Evolutionary conservation across 2,329 filamentous ascomycete species (phyloP), one percentile per base, ranked within the genome.

Genomic region (Neurospora crassa): DNA sequence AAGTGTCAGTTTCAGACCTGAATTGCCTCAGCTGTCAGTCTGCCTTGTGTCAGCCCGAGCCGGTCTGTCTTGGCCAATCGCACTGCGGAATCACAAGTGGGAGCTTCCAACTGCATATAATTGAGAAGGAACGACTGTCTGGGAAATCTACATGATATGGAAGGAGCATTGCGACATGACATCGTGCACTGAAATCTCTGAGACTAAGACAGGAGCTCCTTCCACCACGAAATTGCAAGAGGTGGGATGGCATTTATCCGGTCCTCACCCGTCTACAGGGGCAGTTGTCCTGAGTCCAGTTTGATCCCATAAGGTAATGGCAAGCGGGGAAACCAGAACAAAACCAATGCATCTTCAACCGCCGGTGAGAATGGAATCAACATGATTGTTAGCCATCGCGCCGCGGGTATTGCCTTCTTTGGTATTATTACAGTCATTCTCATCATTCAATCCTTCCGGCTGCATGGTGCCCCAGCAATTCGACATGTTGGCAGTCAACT

Each of bases 321-420:
- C 53, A 34, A 59, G 16, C 1, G 14, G 29, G 1, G 24, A 24
- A 12, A 59, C 10, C 40, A 59, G 24, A 59, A 16, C 7, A 1
- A 59, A 34, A 63, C 24, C 24, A 34, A 24, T 4, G 6, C 24
- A 63, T 63, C 24, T 63, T 63, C 53, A 18, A 63, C 14, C 24
- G 53, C 53, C 7, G 6, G 53, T 34, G 7, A 34, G 53, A 34
- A 18, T 34, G 53, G 3, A 63, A 18, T 40, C 69, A 67, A 20
- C 67, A 74, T 74, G 73, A 70, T 71, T 4, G 59, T 67, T 20
- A 70, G 70, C 24, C 69, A 70, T 40, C 72, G 74, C 43, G 43
- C 63, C 40, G 20, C 70, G 4, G 59, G 14, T 10, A 5, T 70
- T 16, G 43, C 59, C 24, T 53, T 72, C 29, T 18, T 59, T n/a